Base-by-base conservation (phyloP, 1,139 yeast species). In the Eremothecium sinecaudum region DNA sequence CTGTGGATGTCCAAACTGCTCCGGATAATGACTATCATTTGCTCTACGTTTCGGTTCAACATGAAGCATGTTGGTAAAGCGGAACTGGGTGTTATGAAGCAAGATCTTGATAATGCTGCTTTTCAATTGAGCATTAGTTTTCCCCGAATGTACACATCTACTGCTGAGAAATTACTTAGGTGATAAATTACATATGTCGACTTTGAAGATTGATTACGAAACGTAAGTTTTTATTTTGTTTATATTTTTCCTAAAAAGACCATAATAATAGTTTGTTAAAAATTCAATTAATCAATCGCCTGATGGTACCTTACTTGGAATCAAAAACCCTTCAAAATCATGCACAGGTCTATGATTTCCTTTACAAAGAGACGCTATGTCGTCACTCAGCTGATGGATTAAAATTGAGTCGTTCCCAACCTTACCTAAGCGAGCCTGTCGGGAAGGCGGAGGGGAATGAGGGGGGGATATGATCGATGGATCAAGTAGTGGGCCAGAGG, bases 401-500 rank as follows among this genome's bases (percentile, higher is more conserved):
- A 57, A 36, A 10, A 57, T 49, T 2, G 61, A 57, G 36, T 54
- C 57, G 13, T 45, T 44, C 2, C 60, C 61, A 11, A 56, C 60
- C 34, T 55, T 51, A 12, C 49, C 41, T 28, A 26, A 24, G 7
- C 20, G 34, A 13, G 16, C 23, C 7, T 34, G 20, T n/a, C 30
- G 30, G 14, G 30, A 27, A 11, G 30, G 14, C n/a, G 30, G 21
- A 16, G 30, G 30, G 11, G 30, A 27, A 14, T 34, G 37, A 12
- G 32, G 28, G 5, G 26, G 20, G 10, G 32, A 28, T 17, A 22
- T 23, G 10, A 25, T 25, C 4, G 34, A 34, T 4, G 34, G 24
- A n/a, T 27, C 30, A 4, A 27, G n/a, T 21, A 27, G 17, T 16
- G 19, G 9, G 19, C 21, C 11, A 16, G 30, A 11, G 4, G 21